phyloP scores from a whole-genome alignment of 2,329 filamentous ascomycete species.

The Nemania bipapillata region DNA sequence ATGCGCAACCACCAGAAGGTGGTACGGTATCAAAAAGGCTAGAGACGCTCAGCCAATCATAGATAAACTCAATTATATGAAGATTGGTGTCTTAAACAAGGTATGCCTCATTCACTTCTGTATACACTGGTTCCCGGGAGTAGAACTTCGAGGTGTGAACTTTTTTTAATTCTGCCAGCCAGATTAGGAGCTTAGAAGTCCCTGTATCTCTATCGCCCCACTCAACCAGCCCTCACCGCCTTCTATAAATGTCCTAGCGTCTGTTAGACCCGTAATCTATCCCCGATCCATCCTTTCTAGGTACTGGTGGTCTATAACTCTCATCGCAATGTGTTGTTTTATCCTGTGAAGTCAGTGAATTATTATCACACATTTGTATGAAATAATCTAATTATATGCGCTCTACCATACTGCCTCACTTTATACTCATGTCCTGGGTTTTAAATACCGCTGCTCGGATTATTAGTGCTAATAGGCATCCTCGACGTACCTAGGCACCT shows the following conservation, averaged over 20 bases:
- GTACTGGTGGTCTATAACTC: neutral
- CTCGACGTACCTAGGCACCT: too few relatives aligned
- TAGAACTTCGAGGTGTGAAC: constrained; percentile 21
- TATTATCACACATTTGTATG: too few relatives aligned
- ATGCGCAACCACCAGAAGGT: constrained; percentile 16
- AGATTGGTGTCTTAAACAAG: neutral
- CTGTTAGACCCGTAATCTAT: neutral
- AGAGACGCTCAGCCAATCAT: neutral
- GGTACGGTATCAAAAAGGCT: constrained; percentile 7
- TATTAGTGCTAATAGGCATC: too few relatives aligned
- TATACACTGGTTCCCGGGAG: constrained; percentile 7
- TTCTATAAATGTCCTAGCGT: constrained; percentile 10
- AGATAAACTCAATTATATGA: neutral
- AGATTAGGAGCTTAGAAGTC: constrained; percentile 27
- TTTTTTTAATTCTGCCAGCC: constrained; percentile 41
- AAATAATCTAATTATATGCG: too few relatives aligned
- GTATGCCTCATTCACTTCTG: constrained; percentile 6
- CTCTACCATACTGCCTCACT: too few relatives aligned
- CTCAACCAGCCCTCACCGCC: constrained; percentile 23
- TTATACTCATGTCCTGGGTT: too few relatives aligned
- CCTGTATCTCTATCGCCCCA: constrained; percentile 22
- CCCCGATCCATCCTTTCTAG: neutral
- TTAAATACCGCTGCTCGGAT: too few relatives aligned
- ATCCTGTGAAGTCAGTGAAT: neutral
- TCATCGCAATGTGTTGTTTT: neutral